Conservation (phyloP, 495 filamentous ascomycete species). For the Penicillium paradoxum region DNA sequence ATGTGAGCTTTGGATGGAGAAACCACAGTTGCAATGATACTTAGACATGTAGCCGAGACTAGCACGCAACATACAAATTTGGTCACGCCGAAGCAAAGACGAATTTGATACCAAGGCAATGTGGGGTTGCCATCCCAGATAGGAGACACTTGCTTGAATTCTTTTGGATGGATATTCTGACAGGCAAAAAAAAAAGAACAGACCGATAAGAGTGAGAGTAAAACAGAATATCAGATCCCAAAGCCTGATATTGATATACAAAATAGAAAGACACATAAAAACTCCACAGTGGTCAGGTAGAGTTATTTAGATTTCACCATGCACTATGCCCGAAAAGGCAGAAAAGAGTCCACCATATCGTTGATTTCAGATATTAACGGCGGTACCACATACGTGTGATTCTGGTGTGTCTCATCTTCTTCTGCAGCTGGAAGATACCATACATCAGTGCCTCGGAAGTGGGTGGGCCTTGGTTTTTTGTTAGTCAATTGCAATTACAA, state of each 20-base stretch:
- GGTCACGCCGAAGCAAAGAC: no score
- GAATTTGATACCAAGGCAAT: background rate
- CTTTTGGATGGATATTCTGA: slow-evolving; percentile 7
- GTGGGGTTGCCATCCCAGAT: background rate
- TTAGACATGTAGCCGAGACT: no score
- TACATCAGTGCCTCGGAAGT: slow-evolving; percentile 93
- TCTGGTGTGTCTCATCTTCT: slow-evolving; percentile 83
- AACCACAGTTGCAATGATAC: no score
- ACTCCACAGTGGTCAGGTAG: slow-evolving; percentile 18
- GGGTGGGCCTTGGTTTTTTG: slow-evolving; percentile 53
- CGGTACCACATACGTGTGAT: slow-evolving; percentile 52
- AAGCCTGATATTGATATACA: slow-evolving; percentile 26
- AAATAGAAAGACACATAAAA: slow-evolving; percentile 18
- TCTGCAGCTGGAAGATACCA: slow-evolving; percentile 87
- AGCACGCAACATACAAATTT: no score
- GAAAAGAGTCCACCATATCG: slow-evolving; percentile 6
- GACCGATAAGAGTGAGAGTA: background rate
- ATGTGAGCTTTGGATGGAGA: no score
- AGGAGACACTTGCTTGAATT: slow-evolving; percentile 1
- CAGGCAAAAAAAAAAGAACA: slow-evolving; percentile 3
- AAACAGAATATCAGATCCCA: slow-evolving; percentile 6
- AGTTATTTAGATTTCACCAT: slow-evolving; percentile 17
- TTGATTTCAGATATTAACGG: slow-evolving; percentile 23
- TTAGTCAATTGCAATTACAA: slow-evolving; percentile 25
- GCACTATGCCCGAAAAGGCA: slow-evolving; percentile 13